Percentiles rank a stretch among this genome's conserved stretches.
phyloP scores from a whole-genome alignment of 1,284 basidiomycete genomes.

The Porodaedalea pini region DNA sequence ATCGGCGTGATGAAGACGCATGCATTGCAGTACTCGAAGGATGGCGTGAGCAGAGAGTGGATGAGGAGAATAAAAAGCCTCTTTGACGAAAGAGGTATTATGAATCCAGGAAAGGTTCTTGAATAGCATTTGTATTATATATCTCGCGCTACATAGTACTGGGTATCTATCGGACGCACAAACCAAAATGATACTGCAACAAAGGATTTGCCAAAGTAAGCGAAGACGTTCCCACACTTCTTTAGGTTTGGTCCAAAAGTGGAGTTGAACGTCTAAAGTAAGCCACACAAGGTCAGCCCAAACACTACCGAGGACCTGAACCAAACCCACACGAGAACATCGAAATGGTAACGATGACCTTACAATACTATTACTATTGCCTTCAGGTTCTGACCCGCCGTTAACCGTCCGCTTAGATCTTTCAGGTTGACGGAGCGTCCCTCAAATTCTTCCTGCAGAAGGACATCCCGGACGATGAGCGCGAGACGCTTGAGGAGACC shows the following conservation, averaged over 20 bases:
- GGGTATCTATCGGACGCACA: background rate
- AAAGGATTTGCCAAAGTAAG: background rate
- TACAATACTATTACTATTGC: background rate
- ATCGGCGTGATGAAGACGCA: conserved; percentile 94
- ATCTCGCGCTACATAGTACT: background rate
- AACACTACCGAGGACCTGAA: conserved; percentile 7
- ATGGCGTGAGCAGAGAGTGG: conserved; percentile 70
- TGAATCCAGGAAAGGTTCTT: conserved; percentile 87
- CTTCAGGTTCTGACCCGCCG: background rate
- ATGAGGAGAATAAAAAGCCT: conserved; percentile 92
- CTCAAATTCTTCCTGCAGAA: conserved; percentile 80
- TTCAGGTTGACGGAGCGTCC: conserved; percentile 60
- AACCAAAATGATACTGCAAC: background rate
- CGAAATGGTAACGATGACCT: conserved; percentile 16
- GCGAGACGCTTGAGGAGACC: conserved; percentile 62
- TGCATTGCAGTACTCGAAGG: conserved; percentile 89
- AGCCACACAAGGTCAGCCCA: background rate
- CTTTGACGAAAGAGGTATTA: conserved; percentile 88
- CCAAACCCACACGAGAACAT: conserved; percentile 5
- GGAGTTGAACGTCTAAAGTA: conserved; percentile 1
- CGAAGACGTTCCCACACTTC: background rate
- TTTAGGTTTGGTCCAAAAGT: background rate
- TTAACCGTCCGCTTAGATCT: conserved; percentile 42
- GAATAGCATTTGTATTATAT: conserved; percentile 30
- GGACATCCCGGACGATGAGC: conserved; percentile 64